Base-by-base conservation (phyloP, 2,329 filamentous ascomycete species). In the Achaetomium macrosporum region DNA sequence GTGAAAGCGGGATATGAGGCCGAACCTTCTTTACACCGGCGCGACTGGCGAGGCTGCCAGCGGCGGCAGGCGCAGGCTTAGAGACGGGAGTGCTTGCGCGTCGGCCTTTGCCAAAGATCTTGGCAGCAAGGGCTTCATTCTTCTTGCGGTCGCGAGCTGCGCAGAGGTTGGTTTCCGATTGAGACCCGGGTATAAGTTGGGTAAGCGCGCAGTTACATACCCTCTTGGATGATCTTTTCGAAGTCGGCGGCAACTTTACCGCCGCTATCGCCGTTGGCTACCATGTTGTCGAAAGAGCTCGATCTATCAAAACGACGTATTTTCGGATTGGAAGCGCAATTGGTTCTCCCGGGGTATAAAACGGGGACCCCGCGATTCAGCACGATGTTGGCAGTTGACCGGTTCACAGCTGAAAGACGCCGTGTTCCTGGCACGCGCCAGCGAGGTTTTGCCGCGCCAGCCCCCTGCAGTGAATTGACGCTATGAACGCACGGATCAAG, bases 21-120 rank as follows among this genome's bases (percentile, higher is more conserved):
- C 59, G 16, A 48, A 60, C 83, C 81, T 90, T 90, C 63, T 80
- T 82, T 46, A 90, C 76, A 37, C 87, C 87, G 54, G 87, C 83
- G 67, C 87, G 80, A 69, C 84, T 87, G 51, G 87, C 82, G 47
- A 90, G 78, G 3, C 81, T 81, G 63, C 82, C 74, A 47, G 77
- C 36, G 2, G 55, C 40, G 1, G 56, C 47, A 15, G 25, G 25
- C 25, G 67, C 63, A 52, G 67, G 65, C 54, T 69, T 76, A 41
- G 70, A 69, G 7, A 79, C 77, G 37, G 83, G 72, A 12, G 72
- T 77, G 64, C 79, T 85, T 48, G 78, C 69, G 33, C 76, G 70
- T 60, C 84, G 81, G 64, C 80, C 79, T 58, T 71, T 74, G 60
- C 80, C 80, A 61, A 91, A 84, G 64, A 91, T 88, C 64, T 80